These are phyloP conservation scores for Buxus sempervirens DNA, from an alignment of 164 flowering plant species.

Conservation along the genomic window DNA sequence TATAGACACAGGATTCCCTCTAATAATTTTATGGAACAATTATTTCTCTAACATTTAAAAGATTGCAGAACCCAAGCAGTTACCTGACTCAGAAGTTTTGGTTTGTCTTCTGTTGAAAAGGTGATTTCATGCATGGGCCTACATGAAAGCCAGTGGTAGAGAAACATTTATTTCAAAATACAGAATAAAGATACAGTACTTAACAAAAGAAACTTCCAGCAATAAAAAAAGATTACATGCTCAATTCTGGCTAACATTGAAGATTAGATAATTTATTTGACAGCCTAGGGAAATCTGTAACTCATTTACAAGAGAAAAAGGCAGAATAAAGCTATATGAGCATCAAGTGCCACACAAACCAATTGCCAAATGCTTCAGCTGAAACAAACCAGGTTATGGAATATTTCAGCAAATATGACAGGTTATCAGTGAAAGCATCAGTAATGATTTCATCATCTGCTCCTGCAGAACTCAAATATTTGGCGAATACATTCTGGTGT, in stretches of 20 bases:
- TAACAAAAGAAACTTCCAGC: not conserved
- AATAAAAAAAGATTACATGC: not conserved
- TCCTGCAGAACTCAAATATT: too few relatives aligned
- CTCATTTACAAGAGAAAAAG: too few relatives aligned
- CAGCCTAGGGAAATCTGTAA: not conserved
- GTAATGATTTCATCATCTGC: too few relatives aligned
- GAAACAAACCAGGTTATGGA: too few relatives aligned
- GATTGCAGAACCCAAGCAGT: not conserved
- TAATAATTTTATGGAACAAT: too few relatives aligned
- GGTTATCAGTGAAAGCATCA: too few relatives aligned
- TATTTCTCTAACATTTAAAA: not conserved
- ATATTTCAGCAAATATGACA: too few relatives aligned
- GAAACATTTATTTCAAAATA: not conserved
- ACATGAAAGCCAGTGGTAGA: slow-evolving; percentile 15
- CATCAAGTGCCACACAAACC: too few relatives aligned
- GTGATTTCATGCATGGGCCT: slow-evolving; percentile 42
- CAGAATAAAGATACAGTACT: not conserved
- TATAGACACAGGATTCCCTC: too few relatives aligned
- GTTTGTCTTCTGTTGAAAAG: slow-evolving; percentile 37
- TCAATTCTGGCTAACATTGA: not conserved
- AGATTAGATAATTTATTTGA: not conserved
- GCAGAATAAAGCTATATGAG: too few relatives aligned
- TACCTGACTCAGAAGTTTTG: slow-evolving; percentile 40
- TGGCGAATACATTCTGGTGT: too few relatives aligned
- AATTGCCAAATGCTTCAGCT: too few relatives aligned